Base-by-base conservation (phyloP, 148 eudicot species). In the Tetragonia tetragonoides region DNA sequence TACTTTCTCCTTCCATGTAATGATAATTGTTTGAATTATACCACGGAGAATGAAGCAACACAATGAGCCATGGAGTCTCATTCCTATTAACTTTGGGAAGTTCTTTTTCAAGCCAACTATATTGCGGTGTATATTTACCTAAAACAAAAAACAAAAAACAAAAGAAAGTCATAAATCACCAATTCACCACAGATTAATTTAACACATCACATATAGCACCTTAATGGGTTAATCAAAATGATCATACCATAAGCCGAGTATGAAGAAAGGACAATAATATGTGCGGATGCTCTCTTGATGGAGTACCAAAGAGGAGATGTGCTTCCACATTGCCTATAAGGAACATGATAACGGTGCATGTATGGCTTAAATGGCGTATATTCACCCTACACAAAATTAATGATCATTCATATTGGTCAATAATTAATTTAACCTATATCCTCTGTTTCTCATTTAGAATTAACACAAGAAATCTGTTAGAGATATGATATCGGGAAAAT, bases 281-380 rank as follows among this genome's bases (percentile, higher is more conserved):
- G 39, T 0, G 90, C 75, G 0, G 93, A 87, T 77, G 88, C 93
- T 12, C 90, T 81, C 72, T 87, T 90, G 66, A 90, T 79, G 14
- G 94, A 88, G 77, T 90, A 88, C 91, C 91, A 90, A 65, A 90
- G 89, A 6, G 93, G 91, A 63, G 86, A 82, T 54, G 90, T 88
- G 41, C 93, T 88, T 34, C 73, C 77, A 65, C 80, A 62, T 8
- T 77, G 70, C 46, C 41, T 70, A 8, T 81, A 78, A 72, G 87
- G 87, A 2, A 68, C 75, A 44, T 60, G 83, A 76, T 76, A 82
- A 3, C 87, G 77, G 20, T 82, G 70, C 2, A 47, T 11, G 34
- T 24, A 85, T 14, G 85, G 80, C 75, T 85, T 85, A 57, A 81
- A 85, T 0, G 85, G 83, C 14, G 1, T 9, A 16, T 63, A 67